phyloP scores from a whole-genome alignment of 176 grass and related monocot genomes.

The Tillandsia fasciculata region DNA sequence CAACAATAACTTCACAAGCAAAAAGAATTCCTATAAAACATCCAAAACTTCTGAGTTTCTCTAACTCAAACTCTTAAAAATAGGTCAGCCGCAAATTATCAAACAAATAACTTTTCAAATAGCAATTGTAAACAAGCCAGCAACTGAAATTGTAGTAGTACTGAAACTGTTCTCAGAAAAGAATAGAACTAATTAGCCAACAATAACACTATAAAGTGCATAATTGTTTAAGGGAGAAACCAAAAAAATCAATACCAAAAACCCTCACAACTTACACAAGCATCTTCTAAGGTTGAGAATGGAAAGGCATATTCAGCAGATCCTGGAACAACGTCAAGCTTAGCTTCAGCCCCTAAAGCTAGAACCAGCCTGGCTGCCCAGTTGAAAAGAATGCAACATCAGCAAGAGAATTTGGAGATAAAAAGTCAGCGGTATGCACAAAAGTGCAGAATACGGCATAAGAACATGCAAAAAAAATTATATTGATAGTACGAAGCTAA shows the following conservation, averaged over 20 bases:
- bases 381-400: slow-evolving; percentile 40
- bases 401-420: slow-evolving; percentile 20
- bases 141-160: neutral
- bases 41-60: too few relatives aligned
- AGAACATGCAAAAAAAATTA: too few relatives aligned
- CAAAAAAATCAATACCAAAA: neutral
- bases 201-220: neutral
- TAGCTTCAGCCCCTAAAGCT: slow-evolving; percentile 96
- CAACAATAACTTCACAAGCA: too few relatives aligned
- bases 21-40: too few relatives aligned
- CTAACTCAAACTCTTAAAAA: too few relatives aligned
- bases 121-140: too few relatives aligned
- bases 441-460: too few relatives aligned
- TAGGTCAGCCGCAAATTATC: too few relatives aligned
- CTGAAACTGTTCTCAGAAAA: neutral
- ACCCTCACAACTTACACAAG: slow-evolving; percentile 47
- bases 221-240: neutral
- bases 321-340: slow-evolving; percentile 73
- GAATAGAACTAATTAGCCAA: neutral
- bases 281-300: slow-evolving; percentile 83
- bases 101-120: too few relatives aligned
- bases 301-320: slow-evolving; percentile 86
- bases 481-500: too few relatives aligned
- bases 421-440: neutral
- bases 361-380: slow-evolving; percentile 99